A percentile compares a stretch with the other conserved stretches of the same genome.
Conservation (phyloP, 2,329 filamentous ascomycete species). For the Achaetomium macrosporum region DNA sequence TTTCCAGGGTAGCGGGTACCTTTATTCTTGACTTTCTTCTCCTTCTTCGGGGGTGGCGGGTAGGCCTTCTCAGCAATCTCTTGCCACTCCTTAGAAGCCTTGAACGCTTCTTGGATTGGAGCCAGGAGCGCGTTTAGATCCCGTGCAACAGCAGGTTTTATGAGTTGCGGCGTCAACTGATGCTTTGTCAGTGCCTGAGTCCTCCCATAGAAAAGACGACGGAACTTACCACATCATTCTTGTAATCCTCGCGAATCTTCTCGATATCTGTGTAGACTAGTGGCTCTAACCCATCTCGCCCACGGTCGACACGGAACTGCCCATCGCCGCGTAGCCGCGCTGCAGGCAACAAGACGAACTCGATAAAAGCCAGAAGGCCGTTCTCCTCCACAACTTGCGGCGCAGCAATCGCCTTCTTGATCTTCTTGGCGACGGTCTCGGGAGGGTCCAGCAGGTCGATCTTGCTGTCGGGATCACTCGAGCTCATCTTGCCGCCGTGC, state of each 20-base stretch:
- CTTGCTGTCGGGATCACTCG: slow-evolving; percentile 73
- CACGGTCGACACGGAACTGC: slow-evolving; percentile 63
- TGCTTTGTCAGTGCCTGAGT: slow-evolving; percentile 9
- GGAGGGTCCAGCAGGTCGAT: slow-evolving; percentile 84
- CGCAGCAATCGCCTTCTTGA: slow-evolving; percentile 75
- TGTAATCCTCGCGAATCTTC: slow-evolving; percentile 74
- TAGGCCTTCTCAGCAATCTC: slow-evolving; percentile 72
- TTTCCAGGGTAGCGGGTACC: slow-evolving; percentile 57
- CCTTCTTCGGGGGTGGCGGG: slow-evolving; percentile 67
- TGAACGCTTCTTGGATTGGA: slow-evolving; percentile 71
- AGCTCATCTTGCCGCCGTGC: slow-evolving; percentile 78
- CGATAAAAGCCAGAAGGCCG: slow-evolving; percentile 78
- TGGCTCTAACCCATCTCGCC: slow-evolving; percentile 61
- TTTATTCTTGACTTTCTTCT: slow-evolving; percentile 72
- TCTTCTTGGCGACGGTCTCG: slow-evolving; percentile 72
- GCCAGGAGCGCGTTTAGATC: slow-evolving; percentile 68
- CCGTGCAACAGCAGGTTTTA: slow-evolving; percentile 77
- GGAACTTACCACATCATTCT: slow-evolving; percentile 63
- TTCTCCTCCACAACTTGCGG: slow-evolving; percentile 77
- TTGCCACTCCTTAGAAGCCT: slow-evolving; percentile 72
- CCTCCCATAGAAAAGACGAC: neutral
- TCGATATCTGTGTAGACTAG: slow-evolving; percentile 73
- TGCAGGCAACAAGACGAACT: slow-evolving; percentile 79
- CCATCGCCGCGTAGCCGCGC: slow-evolving; percentile 55
- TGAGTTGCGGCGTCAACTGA: slow-evolving; percentile 74